Conservation (phyloP, 75 land plant genomes). For the Ceratopteris richardii region DNA sequence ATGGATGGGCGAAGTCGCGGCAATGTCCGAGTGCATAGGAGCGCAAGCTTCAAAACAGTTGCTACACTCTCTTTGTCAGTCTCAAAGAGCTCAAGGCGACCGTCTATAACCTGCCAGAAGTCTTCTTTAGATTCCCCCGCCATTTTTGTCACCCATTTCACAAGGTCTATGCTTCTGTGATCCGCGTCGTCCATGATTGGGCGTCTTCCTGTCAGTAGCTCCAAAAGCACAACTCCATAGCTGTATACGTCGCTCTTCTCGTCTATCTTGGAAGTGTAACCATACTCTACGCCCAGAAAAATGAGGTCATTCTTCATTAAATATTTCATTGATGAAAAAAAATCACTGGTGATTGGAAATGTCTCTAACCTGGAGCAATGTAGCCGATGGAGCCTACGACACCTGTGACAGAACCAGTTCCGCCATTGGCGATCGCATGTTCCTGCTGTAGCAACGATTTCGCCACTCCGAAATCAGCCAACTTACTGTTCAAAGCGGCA, state of each 20-base stretch:
- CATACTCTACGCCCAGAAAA: conserved; percentile 55
- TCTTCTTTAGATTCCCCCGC: conserved; percentile 25
- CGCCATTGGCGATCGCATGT: too few species aligned
- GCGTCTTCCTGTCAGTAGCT: conserved; percentile 53
- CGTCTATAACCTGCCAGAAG: conserved; percentile 39
- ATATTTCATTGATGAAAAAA: too few species aligned
- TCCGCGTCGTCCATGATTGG: background rate
- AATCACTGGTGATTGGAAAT: too few species aligned
- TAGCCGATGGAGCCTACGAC: too few species aligned
- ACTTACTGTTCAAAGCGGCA: too few species aligned
- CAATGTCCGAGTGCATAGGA: conserved; percentile 47
- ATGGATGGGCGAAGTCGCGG: conserved; percentile 52
- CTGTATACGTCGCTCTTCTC: conserved; percentile 54
- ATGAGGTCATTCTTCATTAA: too few species aligned
- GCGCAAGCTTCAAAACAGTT: conserved; percentile 42
- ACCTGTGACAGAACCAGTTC: too few species aligned
- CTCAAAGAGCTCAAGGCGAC: conserved; percentile 23
- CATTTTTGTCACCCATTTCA: conserved; percentile 53
- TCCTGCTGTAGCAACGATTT: too few species aligned
- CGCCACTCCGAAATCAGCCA: too few species aligned
- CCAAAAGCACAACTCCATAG: conserved; percentile 68
- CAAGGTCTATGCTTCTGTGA: conserved; percentile 25
- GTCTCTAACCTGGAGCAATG: too few species aligned
- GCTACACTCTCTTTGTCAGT: conserved; percentile 26
- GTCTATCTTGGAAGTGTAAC: conserved; percentile 38